Base-by-base conservation (phyloP, 129 eudicot species). In the Apium graveolens region DNA sequence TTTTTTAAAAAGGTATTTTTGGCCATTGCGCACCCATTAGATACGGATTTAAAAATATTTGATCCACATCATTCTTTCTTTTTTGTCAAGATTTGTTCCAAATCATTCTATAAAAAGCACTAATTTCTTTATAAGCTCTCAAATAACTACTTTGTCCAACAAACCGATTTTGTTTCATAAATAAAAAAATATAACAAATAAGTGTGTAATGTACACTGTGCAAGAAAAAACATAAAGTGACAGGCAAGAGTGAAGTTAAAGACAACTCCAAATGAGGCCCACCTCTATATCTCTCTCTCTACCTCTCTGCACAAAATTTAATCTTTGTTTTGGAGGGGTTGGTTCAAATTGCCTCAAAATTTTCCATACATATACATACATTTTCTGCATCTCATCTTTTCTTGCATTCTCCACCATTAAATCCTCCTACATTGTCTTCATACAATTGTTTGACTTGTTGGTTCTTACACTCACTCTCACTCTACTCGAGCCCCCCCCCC, bases 261-360 rank as follows among this genome's bases (percentile, higher is more conserved):
- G 71, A 65, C 71, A 65, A 29, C 24, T 31, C 21, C 39, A 65
- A 13, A 1, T 16, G 29, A 60, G 72, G n/a, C 2, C 72, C 72
- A 66, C 72, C 24, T 4, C 38, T 32, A 41, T 66, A n/a, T 66
- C 11, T 66, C 39, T 44, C 41, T 62, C 72, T 66, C 39, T 66
- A 27, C 39, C 72, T 66, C 72, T 31, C 72, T 66, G 72, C 72
- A 31, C 68, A 66, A 31, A 66, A 66, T 66, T 66, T 4, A 66
- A 66, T 66, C 21, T 66, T 66, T 27, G 68, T n/a, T 60, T 66
- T 32, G 72, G 72, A 66, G 72, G 38, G 68, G 68, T 60, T 60
- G 68, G 34, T 66, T 66, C 37, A 66, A 66, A 66, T 31, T 66
- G 72, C 9, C 72, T 29, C 11, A 66, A 60, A 2, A 60, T 7